These are phyloP conservation scores for Xylariaceae sp. DNA, from an alignment of 2,329 filamentous ascomycete species.

Conservation along the genomic window DNA sequence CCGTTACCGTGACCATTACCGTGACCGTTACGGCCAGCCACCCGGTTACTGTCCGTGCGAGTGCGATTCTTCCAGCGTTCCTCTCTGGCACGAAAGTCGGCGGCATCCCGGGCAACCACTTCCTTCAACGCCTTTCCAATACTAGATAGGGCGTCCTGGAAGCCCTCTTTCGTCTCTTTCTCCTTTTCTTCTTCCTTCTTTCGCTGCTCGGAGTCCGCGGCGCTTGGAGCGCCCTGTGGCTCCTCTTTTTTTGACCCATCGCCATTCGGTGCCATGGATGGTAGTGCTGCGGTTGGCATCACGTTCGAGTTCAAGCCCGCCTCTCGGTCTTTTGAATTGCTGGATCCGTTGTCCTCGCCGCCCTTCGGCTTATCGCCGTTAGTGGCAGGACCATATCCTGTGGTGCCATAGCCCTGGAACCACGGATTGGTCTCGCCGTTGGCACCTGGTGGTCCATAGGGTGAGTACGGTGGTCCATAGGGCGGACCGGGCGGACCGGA, in stretches of 20 bases:
- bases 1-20: neutral
- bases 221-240: constrained; percentile 18
- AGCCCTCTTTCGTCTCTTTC: neutral
- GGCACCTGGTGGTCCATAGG: neutral
- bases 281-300: constrained; percentile 17
- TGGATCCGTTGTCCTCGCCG: neutral
- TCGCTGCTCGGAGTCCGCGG: constrained; percentile 10
- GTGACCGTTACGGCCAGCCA: constrained; percentile 3
- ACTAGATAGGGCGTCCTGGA: neutral
- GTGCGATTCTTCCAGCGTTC: constrained; percentile 18
- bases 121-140: constrained; percentile 10
- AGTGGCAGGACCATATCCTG: constrained; percentile 5
- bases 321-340: constrained; percentile 14
- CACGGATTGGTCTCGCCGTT: constrained; percentile 12
- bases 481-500: neutral
- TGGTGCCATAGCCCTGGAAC: constrained; percentile 16
- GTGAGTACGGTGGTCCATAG: constrained; percentile 2
- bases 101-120: constrained; percentile 12
- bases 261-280: constrained; percentile 7
- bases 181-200: constrained; percentile 14
- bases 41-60: constrained; percentile 16
- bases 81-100: constrained; percentile 14
- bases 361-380: neutral
- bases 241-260: neutral
- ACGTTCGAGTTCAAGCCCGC: constrained; percentile 24